A percentile compares a stretch with the other conserved stretches of the same genome.
These are phyloP conservation scores for Hirschioporus abietinus DNA, from an alignment of 768 basidiomycete genomes.

Conservation along the genomic window DNA sequence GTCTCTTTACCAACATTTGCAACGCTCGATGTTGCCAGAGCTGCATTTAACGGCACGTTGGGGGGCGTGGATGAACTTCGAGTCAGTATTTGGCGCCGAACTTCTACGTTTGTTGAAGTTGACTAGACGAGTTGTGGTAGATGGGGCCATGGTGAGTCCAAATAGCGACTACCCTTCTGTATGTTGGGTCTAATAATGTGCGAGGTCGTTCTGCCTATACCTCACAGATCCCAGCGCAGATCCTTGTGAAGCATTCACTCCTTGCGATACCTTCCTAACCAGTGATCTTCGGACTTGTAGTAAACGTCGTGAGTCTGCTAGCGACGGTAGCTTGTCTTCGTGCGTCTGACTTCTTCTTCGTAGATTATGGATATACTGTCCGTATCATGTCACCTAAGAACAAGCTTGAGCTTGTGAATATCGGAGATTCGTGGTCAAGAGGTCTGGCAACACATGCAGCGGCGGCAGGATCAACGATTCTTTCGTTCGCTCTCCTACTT, in stretches of 20 bases:
- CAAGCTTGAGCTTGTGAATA: neutral
- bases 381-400: neutral
- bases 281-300: neutral
- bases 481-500: neutral
- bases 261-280: neutral
- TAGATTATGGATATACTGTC: neutral
- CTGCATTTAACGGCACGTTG: neutral
- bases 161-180: neutral
- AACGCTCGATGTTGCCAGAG: neutral
- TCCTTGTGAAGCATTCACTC: neutral
- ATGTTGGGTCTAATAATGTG: neutral
- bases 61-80: neutral
- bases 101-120: neutral
- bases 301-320: neutral
- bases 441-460: neutral
- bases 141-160: neutral
- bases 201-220: neutral
- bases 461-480: neutral
- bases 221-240: neutral
- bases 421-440: neutral
- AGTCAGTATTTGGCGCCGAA: neutral
- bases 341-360: neutral
- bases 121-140: neutral
- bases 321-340: neutral
- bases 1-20: neutral